A percentile compares a stretch with the other conserved stretches of the same genome.
These are phyloP conservation scores for Colletotrichum endophyticum DNA, from an alignment of 2,329 filamentous ascomycete genomes.

Conservation along the genomic window DNA sequence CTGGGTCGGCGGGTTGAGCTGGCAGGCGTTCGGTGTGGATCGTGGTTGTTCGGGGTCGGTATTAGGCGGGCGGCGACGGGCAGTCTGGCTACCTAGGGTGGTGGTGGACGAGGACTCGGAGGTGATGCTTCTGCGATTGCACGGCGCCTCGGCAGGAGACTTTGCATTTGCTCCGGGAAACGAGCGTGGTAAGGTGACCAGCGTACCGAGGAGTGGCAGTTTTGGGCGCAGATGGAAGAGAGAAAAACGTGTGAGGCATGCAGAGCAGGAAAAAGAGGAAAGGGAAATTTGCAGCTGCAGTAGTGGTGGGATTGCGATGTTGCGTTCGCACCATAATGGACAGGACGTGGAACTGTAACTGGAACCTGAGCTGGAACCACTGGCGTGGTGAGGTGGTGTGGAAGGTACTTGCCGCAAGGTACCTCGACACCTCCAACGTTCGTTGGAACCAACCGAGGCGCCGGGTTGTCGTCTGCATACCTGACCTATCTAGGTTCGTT, in stretches of 20 bases:
- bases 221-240: not conserved
- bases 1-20: not conserved
- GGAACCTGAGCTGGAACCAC: conserved; percentile 11
- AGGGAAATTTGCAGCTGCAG: conserved; percentile 7
- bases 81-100: not conserved
- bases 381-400: conserved; percentile 8
- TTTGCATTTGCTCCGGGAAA: not conserved
- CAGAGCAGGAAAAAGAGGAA: not conserved
- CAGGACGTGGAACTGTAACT: conserved; percentile 17
- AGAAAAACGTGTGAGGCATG: not conserved
- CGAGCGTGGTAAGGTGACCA: not conserved
- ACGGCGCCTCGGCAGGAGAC: not conserved
- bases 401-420: not conserved
- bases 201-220: not conserved
- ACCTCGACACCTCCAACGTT: not conserved
- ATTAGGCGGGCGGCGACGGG: not conserved
- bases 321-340: conserved; percentile 9
- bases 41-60: not conserved
- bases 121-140: conserved; percentile 1
- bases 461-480: not conserved
- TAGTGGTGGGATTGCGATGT: conserved; percentile 13
- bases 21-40: not conserved
- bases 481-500: not conserved
- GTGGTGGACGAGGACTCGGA: not conserved
- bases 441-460: not conserved